Base-by-base conservation (phyloP, 331 rosid genomes). In the Saraca asoca region DNA sequence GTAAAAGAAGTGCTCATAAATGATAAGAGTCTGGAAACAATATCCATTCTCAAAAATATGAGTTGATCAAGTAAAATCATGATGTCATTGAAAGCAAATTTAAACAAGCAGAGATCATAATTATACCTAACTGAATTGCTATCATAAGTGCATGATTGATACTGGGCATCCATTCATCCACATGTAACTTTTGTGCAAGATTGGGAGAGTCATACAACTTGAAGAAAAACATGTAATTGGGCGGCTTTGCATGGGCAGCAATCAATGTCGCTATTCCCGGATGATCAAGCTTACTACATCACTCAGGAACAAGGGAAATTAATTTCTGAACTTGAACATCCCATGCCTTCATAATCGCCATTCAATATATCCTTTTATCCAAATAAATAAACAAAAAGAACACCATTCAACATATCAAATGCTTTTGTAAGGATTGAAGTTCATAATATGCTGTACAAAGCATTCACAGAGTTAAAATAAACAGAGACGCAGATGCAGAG, bases 191-290 rank as follows among this genome's bases (percentile, higher is more conserved):
- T 58, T 84, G 91, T 0, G 83, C 80, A 12, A 90, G 95, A 73
- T 85, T 93, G 7, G 72, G 85, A 62, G 82, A 75, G 68, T 84
- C 85, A 34, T 75, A 93, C 74, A 82, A 86, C 45, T 85, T 84
- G 58, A 89, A 93, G 95, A 93, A 90, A 85, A 85, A 83, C 86
- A 93, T 59, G 73, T 90, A 93, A 73, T 81, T 84, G 56, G 97
- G 97, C 39, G 98, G 97, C 83, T 80, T 93, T 44, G 98, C 96
- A 73, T 90, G 95, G 13, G 96, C 98, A 0, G 98, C 98, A 43
- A 93, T 74, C 65, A 90, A 55, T 64, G 83, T 84, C 7, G 85
- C 90, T 18, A 93, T 64, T 59, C 90, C 88, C 3, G 91, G 90
- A 78, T 93, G 95, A 76, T 85, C 91, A 73, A 93, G 66, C 84